Evolutionary conservation across 768 basidiomycete species (phyloP).

Genomic region (Boletus reticuloceps): DNA sequence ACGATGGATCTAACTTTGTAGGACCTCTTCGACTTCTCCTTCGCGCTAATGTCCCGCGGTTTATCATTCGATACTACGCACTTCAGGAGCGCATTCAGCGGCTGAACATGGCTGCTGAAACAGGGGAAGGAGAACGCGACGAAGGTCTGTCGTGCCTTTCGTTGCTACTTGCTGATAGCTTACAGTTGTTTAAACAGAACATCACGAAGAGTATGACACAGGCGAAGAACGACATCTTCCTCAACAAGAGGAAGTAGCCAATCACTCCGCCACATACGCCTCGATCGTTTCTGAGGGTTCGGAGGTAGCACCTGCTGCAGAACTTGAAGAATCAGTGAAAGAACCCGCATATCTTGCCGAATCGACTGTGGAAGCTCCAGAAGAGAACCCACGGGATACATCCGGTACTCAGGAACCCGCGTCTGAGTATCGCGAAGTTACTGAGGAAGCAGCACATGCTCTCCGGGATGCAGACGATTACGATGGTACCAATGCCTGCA

Average conservation of each 20-base stretch:
- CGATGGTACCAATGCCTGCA: constrained; percentile 13
- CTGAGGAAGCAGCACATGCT: constrained; percentile 9
- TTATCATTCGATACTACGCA: constrained; percentile 62
- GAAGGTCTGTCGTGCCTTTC: constrained; percentile 16
- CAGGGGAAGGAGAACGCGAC: constrained; percentile 14
- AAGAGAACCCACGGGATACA: constrained; percentile 7
- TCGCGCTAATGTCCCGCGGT: constrained; percentile 49
- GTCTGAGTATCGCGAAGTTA: constrained; percentile 17
- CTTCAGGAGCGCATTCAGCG: constrained; percentile 57
- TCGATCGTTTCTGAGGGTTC: not conserved
- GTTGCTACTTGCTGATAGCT: not conserved
- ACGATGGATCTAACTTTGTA: constrained; percentile 58
- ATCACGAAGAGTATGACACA: constrained; percentile 7
- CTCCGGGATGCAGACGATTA: constrained; percentile 24
- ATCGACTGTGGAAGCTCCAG: constrained; percentile 2
- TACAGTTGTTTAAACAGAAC: constrained; percentile 11
- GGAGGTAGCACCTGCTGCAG: not conserved
- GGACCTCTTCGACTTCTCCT: constrained; percentile 65
- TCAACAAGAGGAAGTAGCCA: constrained; percentile 5
- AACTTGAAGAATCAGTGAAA: constrained; percentile 1
- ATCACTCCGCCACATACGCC: not conserved
- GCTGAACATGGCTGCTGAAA: constrained; percentile 27
- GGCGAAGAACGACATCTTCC: constrained; percentile 4
- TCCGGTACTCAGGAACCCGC: constrained; percentile 6
- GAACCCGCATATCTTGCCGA: constrained; percentile 1